Base-by-base conservation (phyloP, 2,329 filamentous ascomycete species). In the Diatrype stigma region DNA sequence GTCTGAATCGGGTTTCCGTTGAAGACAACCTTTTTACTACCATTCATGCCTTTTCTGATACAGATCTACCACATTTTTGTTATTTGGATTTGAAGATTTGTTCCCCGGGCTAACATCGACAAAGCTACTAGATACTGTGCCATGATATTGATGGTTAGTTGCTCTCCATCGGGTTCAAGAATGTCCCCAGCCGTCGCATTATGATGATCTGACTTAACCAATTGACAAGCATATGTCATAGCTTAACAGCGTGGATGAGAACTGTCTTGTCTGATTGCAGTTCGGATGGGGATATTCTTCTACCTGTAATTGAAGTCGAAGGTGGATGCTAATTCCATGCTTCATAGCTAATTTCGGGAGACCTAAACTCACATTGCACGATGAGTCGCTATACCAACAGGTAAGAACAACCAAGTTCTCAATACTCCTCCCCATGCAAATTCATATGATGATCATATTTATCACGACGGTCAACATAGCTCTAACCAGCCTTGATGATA, bases 181-280 rank as follows among this genome's bases (percentile, higher is more conserved):
- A 7, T 44, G 12, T 26, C 47, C 47, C 50, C 22, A 47, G 57
- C 54, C 56, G 54, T 64, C 34, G 64, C 70, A 72, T 62, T 65
- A 84, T 94, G 90, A 94, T 94, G 89, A 94, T 80, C 71, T 78
- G 82, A 90, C 86, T 82, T 78, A 76, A 81, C 77, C 72, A 74
- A 86, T 84, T 83, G 90, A 95, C 90, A 95, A 95, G 90, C 90
- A 95, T 95, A 95, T 95, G 90, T 95, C 90, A 80, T 86, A 95
- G 90, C 84, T 79, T 75, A 57, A 69, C 68, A 68, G 76, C 75
- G 54, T 65, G 66, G 72, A 78, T 67, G 79, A 82, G 62, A 73
- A 57, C 49, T 64, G 71, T 75, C 67, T 64, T 73, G 63, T 72
- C 73, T 76, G 73, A 76, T 56, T 66, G 57, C 62, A 65, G 57